Base-by-base conservation (phyloP, 306 rosid species). In the Hylodesmum podocarpum region DNA sequence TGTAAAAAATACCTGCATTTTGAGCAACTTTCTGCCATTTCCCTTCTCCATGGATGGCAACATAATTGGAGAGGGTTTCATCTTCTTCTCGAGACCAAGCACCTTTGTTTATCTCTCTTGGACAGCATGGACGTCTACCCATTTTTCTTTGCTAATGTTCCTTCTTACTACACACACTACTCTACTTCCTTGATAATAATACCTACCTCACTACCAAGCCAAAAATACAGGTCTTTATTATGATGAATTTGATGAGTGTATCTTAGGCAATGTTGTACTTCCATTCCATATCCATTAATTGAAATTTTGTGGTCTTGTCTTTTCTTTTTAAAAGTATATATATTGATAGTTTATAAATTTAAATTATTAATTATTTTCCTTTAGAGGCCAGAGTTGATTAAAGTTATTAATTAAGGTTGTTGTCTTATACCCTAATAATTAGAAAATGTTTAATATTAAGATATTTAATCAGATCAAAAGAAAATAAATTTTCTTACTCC, bases 21-120 rank as follows among this genome's bases (percentile, higher is more conserved):
- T 40, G 84, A 0, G 87, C 84, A 75, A 83, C 81, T 68, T 77
- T 78, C 5, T 72, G 86, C 86, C 86, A 83, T 67, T 78, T 81
- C 12, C 86, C 82, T 84, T 66, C 76, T 15, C 86, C 86, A 78
- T 83, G 73, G 21, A 46, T 66, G 39, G 47, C 24, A 49, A 83
- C 79, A 83, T 83, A 83, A 47, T 73, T 78, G 46, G 83, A 73
- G 46, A 83, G 86, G 16, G 41, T 66, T 58, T 83, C 73, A 59
- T 83, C 86, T 78, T 83, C 86, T 66, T 83, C 80, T 2, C 80
- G 62, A 36, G 86, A 78, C 86, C 86, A 82, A 78, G 83, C 80
- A 55, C 86, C 83, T 73, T 78, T 82, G 51, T 78, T 78, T 3
- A 82, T 72, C 66, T 82, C 82, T 44, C 66, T 82, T 18, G 71